Percentiles rank a stretch among this genome's conserved stretches.
Conservation (phyloP, 1,284 basidiomycete species). For the Wolfiporia cocos region DNA sequence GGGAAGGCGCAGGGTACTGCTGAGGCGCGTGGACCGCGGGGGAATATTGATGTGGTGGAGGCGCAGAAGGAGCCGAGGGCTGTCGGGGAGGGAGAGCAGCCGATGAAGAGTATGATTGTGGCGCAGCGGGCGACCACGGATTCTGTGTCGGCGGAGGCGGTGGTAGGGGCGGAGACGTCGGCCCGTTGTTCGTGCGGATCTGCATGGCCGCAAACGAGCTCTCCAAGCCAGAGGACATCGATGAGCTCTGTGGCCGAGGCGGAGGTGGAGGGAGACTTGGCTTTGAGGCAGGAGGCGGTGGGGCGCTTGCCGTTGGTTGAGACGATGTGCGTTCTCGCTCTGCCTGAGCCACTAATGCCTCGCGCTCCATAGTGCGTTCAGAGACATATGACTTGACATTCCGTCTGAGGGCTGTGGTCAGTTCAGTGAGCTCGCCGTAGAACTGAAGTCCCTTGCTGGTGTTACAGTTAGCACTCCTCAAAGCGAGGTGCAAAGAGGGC, state of each 20-base stretch:
- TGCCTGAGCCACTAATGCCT: slow-evolving; percentile 59
- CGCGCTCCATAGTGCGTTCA: slow-evolving; percentile 66
- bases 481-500: background rate
- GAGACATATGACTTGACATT: slow-evolving; percentile 62
- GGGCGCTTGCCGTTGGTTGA: slow-evolving; percentile 27
- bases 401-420: slow-evolving; percentile 54
- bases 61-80: too few relatives aligned
- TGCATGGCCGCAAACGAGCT: slow-evolving; percentile 52
- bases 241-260: slow-evolving; percentile 25
- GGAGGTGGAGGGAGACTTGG: slow-evolving; percentile 44
- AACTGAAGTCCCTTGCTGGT: slow-evolving; percentile 82
- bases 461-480: slow-evolving; percentile 2
- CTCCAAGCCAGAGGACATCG: slow-evolving; percentile 32
- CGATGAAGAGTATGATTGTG: slow-evolving; percentile 1
- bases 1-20: background rate
- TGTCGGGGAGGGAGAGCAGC: too few relatives aligned
- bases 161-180: slow-evolving; percentile 31
- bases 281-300: slow-evolving; percentile 39
- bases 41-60: slow-evolving; percentile 21
- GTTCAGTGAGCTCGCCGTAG: slow-evolving; percentile 76
- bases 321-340: slow-evolving; percentile 66
- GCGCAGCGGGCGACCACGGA: slow-evolving; percentile 20
- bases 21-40: too few relatives aligned
- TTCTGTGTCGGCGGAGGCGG: slow-evolving; percentile 18
- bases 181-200: slow-evolving; percentile 23